Conservation (phyloP, 495 filamentous ascomycete genomes). For the Podospora tetraspora region DNA sequence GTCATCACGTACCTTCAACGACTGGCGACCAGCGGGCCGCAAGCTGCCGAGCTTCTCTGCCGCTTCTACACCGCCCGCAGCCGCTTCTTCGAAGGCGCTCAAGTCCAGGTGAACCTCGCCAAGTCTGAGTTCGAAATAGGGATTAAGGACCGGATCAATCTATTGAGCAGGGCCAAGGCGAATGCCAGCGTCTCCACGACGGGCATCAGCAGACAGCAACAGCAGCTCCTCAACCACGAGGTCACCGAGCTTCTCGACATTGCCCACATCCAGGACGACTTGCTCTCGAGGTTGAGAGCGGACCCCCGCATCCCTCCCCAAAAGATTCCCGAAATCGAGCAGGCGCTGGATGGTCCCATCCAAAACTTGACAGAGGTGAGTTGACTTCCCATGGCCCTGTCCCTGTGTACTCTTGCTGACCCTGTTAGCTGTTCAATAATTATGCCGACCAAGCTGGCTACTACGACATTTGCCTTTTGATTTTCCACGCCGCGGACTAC, state of each 20-base stretch:
- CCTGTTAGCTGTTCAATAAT: conserved; percentile 72
- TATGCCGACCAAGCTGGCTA: conserved; percentile 86
- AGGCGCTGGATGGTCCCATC: conserved; percentile 67
- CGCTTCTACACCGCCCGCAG: conserved; percentile 75
- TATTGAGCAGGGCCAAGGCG: conserved; percentile 79
- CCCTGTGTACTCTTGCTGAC: conserved; percentile 18
- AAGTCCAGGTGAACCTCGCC: conserved; percentile 77
- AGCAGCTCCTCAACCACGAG: conserved; percentile 73
- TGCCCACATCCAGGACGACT: conserved; percentile 89
- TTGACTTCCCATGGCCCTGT: conserved; percentile 8
- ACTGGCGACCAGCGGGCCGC: conserved; percentile 58
- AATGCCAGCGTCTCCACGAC: conserved; percentile 73
- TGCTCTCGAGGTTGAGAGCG: conserved; percentile 70
- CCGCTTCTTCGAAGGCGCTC: conserved; percentile 76
- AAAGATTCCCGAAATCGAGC: conserved; percentile 54
- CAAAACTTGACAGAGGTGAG: conserved; percentile 67
- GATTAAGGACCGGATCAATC: conserved; percentile 76
- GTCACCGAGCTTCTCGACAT: conserved; percentile 84
- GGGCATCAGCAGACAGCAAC: conserved; percentile 65
- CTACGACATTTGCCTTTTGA: conserved; percentile 85
- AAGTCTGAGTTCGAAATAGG: conserved; percentile 69
- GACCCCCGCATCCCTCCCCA: conserved; percentile 62
- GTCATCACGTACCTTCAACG: conserved; percentile 82
- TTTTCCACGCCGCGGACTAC: conserved; percentile 83
- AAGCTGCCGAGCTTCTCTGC: conserved; percentile 89